Conservation (phyloP, 2,329 filamentous ascomycete species). For the Diplodia intermedia region DNA sequence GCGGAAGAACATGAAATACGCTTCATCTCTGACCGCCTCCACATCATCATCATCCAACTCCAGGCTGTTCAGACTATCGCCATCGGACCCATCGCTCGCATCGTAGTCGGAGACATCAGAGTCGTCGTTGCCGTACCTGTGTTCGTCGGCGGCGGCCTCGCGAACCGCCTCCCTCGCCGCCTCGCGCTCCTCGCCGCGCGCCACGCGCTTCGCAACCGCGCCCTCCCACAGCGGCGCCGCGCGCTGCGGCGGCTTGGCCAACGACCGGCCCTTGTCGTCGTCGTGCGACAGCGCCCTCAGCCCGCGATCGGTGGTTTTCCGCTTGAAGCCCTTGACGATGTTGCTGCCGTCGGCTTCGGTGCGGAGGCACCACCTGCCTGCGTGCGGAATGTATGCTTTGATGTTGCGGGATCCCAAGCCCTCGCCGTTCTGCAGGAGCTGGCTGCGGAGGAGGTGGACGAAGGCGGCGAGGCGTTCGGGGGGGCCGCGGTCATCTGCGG, state of each 20-base stretch:
- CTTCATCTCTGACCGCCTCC: background rate
- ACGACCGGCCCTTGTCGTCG: background rate
- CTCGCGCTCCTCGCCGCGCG: background rate
- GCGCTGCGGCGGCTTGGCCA: background rate
- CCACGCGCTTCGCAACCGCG: background rate
- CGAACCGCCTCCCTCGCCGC: background rate
- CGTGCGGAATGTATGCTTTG: background rate
- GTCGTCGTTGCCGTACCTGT: background rate
- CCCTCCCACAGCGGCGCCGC: background rate
- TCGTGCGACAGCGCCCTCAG: background rate
- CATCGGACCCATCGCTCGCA: background rate
- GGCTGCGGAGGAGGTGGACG: too few species aligned
- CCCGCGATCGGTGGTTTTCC: rapidly evolving
- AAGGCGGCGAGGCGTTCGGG: too few species aligned
- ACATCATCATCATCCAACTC: background rate
- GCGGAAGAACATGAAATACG: background rate
- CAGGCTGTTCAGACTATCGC: background rate
- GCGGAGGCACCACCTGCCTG: rapidly evolving
- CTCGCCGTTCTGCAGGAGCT: too few species aligned
- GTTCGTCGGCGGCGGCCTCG: too few species aligned
- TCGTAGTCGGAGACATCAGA: background rate
- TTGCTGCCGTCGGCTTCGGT: too few species aligned
- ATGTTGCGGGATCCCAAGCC: background rate
- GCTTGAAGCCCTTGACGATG: background rate
- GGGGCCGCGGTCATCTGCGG: background rate